phyloP scores from a whole-genome alignment of 306 rosid genomes.

The Dicorynia guianensis region DNA sequence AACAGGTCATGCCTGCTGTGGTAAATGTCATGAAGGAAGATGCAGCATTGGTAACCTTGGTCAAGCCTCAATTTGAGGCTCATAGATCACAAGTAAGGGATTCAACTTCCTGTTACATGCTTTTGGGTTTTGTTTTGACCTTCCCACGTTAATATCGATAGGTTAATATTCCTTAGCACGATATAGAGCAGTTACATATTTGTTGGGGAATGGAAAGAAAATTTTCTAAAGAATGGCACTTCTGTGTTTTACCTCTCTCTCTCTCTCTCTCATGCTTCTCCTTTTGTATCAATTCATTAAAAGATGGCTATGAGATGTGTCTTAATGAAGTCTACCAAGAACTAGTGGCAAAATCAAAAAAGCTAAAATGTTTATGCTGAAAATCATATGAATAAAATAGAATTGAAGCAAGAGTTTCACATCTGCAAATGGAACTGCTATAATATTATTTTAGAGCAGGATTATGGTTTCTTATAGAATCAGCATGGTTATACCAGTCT shows the following conservation, averaged over 20 bases:
- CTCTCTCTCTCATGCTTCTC: neutral
- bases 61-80: constrained; percentile 97
- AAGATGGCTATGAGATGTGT: constrained; percentile 11
- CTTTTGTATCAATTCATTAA: constrained; percentile 8
- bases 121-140: constrained; percentile 16
- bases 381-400: neutral
- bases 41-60: constrained; percentile 79
- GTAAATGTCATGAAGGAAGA: constrained; percentile 82
- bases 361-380: neutral
- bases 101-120: neutral
- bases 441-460: constrained; percentile 1
- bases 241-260: neutral
- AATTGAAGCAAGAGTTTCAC: neutral
- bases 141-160: constrained; percentile 6
- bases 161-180: neutral
- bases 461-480: constrained; percentile 17
- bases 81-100: constrained; percentile 80
- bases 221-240: neutral
- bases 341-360: neutral
- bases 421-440: neutral
- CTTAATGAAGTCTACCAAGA: neutral
- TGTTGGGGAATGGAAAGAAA: neutral
- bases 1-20: constrained; percentile 96
- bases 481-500: constrained; percentile 17
- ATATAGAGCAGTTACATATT: constrained; percentile 7